Evolutionary conservation across 2,329 filamentous ascomycete genomes (phyloP).

Genomic region (Pseudopyricularia cyperi): DNA sequence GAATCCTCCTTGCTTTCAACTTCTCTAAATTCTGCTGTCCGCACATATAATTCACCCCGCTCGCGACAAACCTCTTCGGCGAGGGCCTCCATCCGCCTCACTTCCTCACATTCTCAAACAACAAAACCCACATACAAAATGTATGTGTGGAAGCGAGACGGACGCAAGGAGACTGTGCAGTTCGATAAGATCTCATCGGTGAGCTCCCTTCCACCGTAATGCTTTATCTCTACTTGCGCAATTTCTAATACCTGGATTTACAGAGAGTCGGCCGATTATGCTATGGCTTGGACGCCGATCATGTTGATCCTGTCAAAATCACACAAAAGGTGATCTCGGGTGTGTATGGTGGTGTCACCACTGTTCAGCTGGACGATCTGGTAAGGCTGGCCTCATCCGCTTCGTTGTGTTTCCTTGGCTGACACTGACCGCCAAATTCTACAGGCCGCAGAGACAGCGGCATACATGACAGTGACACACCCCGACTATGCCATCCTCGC

Average conservation of each 20-base stretch:
- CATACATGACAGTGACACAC: constrained; percentile 99
- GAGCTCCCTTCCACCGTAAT: too few relatives aligned
- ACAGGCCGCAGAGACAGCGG: constrained; percentile 94
- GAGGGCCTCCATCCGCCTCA: neutral
- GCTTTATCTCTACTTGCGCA: too few relatives aligned
- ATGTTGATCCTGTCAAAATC: constrained; percentile 95
- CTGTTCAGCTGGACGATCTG: constrained; percentile 89
- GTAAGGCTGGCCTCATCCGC: constrained; percentile 40
- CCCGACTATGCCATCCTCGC: constrained; percentile 98
- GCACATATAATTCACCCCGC: too few relatives aligned
- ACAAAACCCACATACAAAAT: constrained; percentile 25
- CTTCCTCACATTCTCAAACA: neutral
- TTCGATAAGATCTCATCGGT: constrained; percentile 99
- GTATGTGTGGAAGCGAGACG: constrained; percentile 64
- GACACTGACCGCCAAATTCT: constrained; percentile 3
- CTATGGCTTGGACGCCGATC: constrained; percentile 88
- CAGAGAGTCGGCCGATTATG: too few relatives aligned
- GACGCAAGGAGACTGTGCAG: constrained; percentile 98
- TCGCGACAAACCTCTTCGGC: neutral
- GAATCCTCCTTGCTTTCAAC: too few relatives aligned
- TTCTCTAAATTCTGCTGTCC: too few relatives aligned
- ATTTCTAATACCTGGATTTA: too few relatives aligned
- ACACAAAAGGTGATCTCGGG: constrained; percentile 99
- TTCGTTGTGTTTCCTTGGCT: neutral
- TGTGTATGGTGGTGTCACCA: constrained; percentile 97